These are phyloP conservation scores for Apophysomyces variabilis DNA, from an alignment of 371 early-diverging fungal genomes.

Conservation along the genomic window DNA sequence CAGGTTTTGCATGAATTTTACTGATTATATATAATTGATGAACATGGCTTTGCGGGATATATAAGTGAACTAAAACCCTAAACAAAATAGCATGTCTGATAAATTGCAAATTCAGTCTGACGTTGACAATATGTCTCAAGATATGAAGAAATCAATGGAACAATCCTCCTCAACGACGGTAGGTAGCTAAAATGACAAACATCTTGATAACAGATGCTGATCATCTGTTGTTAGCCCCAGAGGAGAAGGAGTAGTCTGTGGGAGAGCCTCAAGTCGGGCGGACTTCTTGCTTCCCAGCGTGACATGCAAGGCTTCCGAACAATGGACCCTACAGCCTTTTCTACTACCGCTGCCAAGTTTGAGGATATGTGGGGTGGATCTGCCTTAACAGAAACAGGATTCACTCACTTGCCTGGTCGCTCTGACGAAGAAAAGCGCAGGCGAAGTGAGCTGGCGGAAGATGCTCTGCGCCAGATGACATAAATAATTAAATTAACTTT, in stretches of 20 bases:
- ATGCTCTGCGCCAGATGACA: slow-evolving; percentile 1
- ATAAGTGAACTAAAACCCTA: background rate
- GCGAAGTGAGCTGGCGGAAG: slow-evolving; percentile 7
- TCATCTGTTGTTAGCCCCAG: background rate
- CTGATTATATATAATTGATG: background rate
- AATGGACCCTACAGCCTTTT: slow-evolving; percentile 12
- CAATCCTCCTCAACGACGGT: background rate
- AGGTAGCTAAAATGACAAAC: background rate
- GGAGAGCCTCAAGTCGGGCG: background rate
- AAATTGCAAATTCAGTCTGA: slow-evolving; percentile 6
- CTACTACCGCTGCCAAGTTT: slow-evolving; percentile 22
- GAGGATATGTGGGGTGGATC: slow-evolving; percentile 23
- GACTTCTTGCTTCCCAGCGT: slow-evolving; percentile 11
- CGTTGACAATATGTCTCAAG: background rate
- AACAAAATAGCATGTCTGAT: background rate
- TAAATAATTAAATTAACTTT: background rate
- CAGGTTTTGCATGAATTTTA: slow-evolving; percentile 1
- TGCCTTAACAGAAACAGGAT: slow-evolving; percentile 18
- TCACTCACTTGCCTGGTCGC: slow-evolving; percentile 2
- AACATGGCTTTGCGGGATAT: background rate
- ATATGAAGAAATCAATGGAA: background rate
- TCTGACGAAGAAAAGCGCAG: background rate
- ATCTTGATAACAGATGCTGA: background rate
- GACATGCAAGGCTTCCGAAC: slow-evolving; percentile 10
- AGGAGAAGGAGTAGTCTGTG: slow-evolving; percentile 8